Percentiles rank a stretch among this genome's conserved stretches.
These are phyloP conservation scores for Daucus carota DNA, from an alignment of 129 eudicot species.

Conservation along the genomic window DNA sequence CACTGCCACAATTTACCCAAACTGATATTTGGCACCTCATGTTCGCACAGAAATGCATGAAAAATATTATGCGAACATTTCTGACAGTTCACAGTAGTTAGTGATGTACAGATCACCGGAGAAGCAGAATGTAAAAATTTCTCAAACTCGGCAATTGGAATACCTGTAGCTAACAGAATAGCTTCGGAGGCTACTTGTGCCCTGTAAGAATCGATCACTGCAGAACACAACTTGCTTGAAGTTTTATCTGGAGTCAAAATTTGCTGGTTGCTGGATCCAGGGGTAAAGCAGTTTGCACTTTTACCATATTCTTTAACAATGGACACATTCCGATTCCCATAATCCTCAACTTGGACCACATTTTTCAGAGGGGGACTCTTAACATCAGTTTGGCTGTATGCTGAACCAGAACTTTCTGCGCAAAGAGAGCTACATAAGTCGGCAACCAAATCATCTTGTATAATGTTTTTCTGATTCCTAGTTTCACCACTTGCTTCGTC, in stretches of 20 bases:
- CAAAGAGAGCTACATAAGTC: neutral
- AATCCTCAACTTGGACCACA: neutral
- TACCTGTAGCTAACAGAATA: conserved; percentile 17
- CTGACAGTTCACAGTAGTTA: neutral
- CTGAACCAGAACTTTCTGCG: neutral
- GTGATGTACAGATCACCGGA: conserved; percentile 22
- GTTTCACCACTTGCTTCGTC: conserved; percentile 1
- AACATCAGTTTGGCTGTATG: neutral
- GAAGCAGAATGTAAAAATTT: conserved; percentile 21
- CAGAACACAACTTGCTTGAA: conserved; percentile 12
- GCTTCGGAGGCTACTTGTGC: conserved; percentile 27
- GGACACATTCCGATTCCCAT: neutral
- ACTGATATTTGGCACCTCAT: conserved; percentile 17
- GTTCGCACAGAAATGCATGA: conserved; percentile 11
- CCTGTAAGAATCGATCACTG: conserved; percentile 20
- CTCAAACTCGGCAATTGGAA: conserved; percentile 31
- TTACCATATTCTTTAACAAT: neutral
- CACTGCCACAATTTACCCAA: conserved; percentile 27
- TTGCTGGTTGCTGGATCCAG: conserved; percentile 3
- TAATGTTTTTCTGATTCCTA: neutral
- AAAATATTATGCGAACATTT: neutral
- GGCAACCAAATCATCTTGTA: neutral
- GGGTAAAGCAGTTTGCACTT: neutral
- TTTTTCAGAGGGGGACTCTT: neutral
- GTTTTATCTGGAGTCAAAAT: neutral